Evolutionary conservation across 164 flowering plant species (phyloP), one percentile per base, ranked within the genome.

Genomic region (Tetracentron sinense): DNA sequence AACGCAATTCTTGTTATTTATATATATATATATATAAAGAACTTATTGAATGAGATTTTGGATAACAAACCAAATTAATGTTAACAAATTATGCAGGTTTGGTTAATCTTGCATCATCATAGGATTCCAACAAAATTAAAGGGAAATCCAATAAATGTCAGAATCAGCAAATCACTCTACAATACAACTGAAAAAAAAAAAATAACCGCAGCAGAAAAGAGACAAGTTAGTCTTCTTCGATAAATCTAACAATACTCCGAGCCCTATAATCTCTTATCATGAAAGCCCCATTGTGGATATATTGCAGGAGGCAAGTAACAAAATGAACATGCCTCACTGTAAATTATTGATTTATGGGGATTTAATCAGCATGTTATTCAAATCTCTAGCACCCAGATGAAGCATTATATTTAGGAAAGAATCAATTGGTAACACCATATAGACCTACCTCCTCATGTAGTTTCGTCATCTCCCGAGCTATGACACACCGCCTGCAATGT

Each of bases 391-490:
- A 47, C 26, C 11, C 27, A 52, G 15, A 19, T 19, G 1, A 38
- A 10, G 6, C 44, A 42, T 14, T 2, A 35, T 21, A 23, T 6
- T 6, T 22, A 26, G 19, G 55, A 15, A 21, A 22, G 22, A 17
- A 38, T 10, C 4, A 38, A 16, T 38, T 38, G n/a, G n/a, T n/a
- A n/a, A n/a, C n/a, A n/a, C n/a, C n/a, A n/a, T 6, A 35, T 7
- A 57, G 22, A 62, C 53, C 22, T 75, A 91, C 99, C 88, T 94
- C 92, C 76, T 94, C 97, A 71, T 91, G 96, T 28, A 94, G 64
- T 77, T 94, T 94, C 42, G 97, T 91, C 56, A 89, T 81, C 70
- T 94, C 97, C 31, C 97, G 85, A 58, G 97, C 99, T 63, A 94
- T 82, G 65, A 94, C 96, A 83, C 97, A 94, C 50, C 71, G 78